A percentile compares a stretch with the other conserved stretches of the same genome.
phyloP scores from a whole-genome alignment of 768 basidiomycete genomes.

The Tricholoma sp. region DNA sequence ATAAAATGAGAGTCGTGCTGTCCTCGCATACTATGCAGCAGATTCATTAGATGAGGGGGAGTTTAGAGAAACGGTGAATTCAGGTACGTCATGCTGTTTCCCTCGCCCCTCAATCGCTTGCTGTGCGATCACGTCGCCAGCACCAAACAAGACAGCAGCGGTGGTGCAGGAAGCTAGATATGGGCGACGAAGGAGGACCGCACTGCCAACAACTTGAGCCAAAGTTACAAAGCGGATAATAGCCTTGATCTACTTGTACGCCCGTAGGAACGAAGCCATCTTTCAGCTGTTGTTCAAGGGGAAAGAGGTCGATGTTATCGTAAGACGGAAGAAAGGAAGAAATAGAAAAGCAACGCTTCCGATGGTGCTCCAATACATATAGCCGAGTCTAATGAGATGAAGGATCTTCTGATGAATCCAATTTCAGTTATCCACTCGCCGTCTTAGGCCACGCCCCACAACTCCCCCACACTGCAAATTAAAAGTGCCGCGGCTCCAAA shows the following conservation, averaged over 20 bases:
- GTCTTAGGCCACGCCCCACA: no score
- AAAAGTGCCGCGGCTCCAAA: no score
- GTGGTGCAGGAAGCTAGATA: constrained; percentile 60
- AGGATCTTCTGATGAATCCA: no score
- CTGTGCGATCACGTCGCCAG: constrained; percentile 81
- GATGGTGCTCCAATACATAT: no score
- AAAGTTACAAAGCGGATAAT: not conserved
- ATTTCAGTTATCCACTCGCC: no score
- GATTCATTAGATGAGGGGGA: not conserved
- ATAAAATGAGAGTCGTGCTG: constrained; percentile 64
- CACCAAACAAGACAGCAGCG: constrained; percentile 63
- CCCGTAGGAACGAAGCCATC: constrained; percentile 32
- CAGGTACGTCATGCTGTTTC: constrained; percentile 62
- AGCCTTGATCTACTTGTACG: constrained; percentile 31
- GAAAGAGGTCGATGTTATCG: no score
- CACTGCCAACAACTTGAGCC: constrained; percentile 29
- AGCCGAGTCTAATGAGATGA: no score
- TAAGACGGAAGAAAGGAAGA: no score
- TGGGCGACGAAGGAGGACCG: constrained; percentile 56
- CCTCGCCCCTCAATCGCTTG: constrained; percentile 76
- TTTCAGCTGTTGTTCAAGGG: no score
- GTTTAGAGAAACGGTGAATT: not conserved
- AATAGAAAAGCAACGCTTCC: no score
- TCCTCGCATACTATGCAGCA: constrained; percentile 23
- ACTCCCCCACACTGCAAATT: no score